Evolutionary conservation across 192 early-diverging fungal species (phyloP).

Genomic region (Coemansia interrupta): DNA sequence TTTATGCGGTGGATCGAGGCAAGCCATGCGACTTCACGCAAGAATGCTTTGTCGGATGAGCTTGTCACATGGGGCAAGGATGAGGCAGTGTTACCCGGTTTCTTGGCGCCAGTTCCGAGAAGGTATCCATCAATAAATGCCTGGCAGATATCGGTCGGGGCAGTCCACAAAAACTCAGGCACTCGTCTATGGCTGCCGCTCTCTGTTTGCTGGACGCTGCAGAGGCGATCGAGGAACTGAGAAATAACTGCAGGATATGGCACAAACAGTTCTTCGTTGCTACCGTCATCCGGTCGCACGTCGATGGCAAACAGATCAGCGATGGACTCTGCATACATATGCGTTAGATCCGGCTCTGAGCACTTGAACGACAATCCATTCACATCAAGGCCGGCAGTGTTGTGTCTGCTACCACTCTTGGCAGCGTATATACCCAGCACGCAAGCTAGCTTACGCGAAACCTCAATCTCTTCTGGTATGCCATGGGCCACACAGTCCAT

Average conservation of each 20-base stretch:
- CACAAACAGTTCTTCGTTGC: neutral
- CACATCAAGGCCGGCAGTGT: conserved; percentile 7
- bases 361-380: too few species aligned
- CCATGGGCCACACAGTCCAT: conserved; percentile 14
- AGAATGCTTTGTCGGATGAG: conserved; percentile 19
- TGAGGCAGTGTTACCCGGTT: too few species aligned
- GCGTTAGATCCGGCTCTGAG: conserved; percentile 9
- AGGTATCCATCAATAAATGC: conserved; percentile 28
- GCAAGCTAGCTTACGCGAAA: conserved; percentile 14
- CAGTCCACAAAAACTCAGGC: conserved; percentile 41
- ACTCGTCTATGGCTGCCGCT: conserved; percentile 12
- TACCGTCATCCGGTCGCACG: too few species aligned
- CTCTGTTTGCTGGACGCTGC: neutral
- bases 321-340: conserved; percentile 1
- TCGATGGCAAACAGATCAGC: conserved; percentile 15
- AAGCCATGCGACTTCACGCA: conserved; percentile 48
- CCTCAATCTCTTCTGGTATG: conserved; percentile 13
- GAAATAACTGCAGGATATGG: conserved; percentile 16
- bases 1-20: conserved; percentile 37
- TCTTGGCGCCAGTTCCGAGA: conserved; percentile 2
- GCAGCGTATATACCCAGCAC: conserved; percentile 35
- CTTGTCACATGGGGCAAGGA: neutral
- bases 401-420: conserved; percentile 3
- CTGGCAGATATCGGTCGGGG: conserved; percentile 11
- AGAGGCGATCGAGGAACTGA: conserved; percentile 33